Conservation (phyloP, 2,329 filamentous ascomycete species). For the Colletotrichum incanum region DNA sequence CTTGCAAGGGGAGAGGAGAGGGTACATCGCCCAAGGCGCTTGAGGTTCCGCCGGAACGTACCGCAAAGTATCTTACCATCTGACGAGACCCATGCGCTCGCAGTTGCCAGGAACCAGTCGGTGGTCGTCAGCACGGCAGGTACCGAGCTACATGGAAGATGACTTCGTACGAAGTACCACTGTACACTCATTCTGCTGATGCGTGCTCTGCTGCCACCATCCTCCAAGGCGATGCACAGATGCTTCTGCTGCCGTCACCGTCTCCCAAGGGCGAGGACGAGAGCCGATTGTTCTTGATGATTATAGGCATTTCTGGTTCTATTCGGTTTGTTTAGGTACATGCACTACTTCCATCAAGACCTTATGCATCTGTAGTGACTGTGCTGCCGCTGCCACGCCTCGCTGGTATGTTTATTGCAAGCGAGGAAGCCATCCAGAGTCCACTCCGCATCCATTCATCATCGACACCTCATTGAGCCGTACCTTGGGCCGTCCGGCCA, state of each 20-base stretch:
- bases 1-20: slow-evolving; percentile 18
- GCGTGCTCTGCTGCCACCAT: neutral
- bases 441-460: neutral
- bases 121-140: slow-evolving; percentile 3
- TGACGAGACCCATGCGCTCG: slow-evolving; percentile 8
- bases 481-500: slow-evolving; percentile 19
- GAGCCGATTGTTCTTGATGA: neutral
- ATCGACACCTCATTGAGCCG: slow-evolving; percentile 4
- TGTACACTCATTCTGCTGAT: neutral
- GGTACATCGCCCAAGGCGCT: neutral
- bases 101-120: neutral
- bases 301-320: neutral
- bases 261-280: neutral
- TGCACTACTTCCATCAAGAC: slow-evolving; percentile 11
- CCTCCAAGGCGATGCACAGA: slow-evolving; percentile 20
- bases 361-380: neutral
- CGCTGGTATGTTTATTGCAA: neutral
- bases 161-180: neutral
- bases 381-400: slow-evolving; percentile 2
- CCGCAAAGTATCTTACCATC: neutral
- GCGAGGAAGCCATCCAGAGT: neutral
- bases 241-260: slow-evolving; percentile 27
- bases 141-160: neutral
- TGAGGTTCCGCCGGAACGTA: neutral
- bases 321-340: slow-evolving; percentile 1